A percentile compares a stretch with the other conserved stretches of the same genome.
These are phyloP conservation scores for Nakaseomyces glabratus DNA, from an alignment of 1,139 yeast species.

Conservation along the genomic window DNA sequence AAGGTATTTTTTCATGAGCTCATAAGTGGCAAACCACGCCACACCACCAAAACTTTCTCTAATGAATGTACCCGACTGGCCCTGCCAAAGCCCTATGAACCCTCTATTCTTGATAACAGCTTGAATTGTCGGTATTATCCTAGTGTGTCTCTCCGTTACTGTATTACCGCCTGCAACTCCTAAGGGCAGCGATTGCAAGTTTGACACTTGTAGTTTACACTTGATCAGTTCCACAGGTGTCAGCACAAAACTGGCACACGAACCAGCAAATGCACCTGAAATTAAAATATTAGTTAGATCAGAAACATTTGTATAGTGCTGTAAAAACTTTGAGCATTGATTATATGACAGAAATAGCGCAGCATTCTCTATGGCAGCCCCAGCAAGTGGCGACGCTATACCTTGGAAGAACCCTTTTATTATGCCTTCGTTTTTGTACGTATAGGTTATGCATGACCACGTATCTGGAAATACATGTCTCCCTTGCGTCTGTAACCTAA, in stretches of 20 bases:
- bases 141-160: constrained; percentile 15
- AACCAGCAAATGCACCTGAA: constrained; percentile 78
- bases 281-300: constrained; percentile 39
- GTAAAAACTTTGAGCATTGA: constrained; percentile 34
- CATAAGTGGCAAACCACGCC: constrained; percentile 90
- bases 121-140: constrained; percentile 36
- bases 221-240: constrained; percentile 88
- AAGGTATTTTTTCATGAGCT: constrained; percentile 40
- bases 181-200: constrained; percentile 16
- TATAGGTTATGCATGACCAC: constrained; percentile 46
- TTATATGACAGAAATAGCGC: constrained; percentile 58
- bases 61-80: constrained; percentile 73
- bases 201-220: constrained; percentile 79
- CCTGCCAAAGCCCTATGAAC: constrained; percentile 64
- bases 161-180: background rate
- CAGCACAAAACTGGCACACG: constrained; percentile 70
- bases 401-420: constrained; percentile 55
- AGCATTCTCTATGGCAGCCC: constrained; percentile 83
- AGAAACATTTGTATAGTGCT: constrained; percentile 26
- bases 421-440: constrained; percentile 60
- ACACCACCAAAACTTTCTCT: constrained; percentile 89
- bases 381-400: constrained; percentile 68
- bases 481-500: constrained; percentile 70
- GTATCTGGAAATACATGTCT: constrained; percentile 32
- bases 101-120: constrained; percentile 46